Percentiles rank a stretch among this genome's conserved stretches.
phyloP scores from a whole-genome alignment of 257 asterid species.

The Plectranthus barbatus region DNA sequence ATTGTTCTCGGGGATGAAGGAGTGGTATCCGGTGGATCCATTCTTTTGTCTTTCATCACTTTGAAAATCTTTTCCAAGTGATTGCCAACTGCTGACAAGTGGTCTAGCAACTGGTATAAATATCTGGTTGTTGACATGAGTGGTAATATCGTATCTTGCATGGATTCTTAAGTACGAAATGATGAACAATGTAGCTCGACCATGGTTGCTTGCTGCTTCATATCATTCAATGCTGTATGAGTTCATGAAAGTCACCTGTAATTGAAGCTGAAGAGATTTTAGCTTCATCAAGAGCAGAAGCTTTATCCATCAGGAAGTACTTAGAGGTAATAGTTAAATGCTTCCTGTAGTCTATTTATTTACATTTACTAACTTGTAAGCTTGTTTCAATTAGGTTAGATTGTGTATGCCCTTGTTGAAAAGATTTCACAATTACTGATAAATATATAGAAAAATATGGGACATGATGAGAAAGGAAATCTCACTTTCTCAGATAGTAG shows the following conservation, averaged over 20 bases:
- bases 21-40: conserved; percentile 1
- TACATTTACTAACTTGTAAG: no score
- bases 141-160: background rate
- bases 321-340: no score
- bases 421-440: no score
- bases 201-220: no score
- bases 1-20: conserved; percentile 21
- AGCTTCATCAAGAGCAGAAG: conserved; percentile 10
- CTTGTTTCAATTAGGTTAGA: no score
- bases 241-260: conserved; percentile 2
- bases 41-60: background rate
- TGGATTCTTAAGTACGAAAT: background rate
- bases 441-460: no score
- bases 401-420: no score
- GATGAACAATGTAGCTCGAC: background rate
- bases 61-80: background rate
- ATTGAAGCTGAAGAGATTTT: conserved; percentile 12
- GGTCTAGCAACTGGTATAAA: background rate
- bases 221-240: background rate
- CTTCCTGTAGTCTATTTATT: no score
- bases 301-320: conserved; percentile 7
- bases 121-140: no score
- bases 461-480: no score
- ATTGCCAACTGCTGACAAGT: background rate
- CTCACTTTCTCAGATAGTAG: no score